phyloP scores from a whole-genome alignment of 495 filamentous ascomycete genomes.

The Baudoinia panamericana region DNA sequence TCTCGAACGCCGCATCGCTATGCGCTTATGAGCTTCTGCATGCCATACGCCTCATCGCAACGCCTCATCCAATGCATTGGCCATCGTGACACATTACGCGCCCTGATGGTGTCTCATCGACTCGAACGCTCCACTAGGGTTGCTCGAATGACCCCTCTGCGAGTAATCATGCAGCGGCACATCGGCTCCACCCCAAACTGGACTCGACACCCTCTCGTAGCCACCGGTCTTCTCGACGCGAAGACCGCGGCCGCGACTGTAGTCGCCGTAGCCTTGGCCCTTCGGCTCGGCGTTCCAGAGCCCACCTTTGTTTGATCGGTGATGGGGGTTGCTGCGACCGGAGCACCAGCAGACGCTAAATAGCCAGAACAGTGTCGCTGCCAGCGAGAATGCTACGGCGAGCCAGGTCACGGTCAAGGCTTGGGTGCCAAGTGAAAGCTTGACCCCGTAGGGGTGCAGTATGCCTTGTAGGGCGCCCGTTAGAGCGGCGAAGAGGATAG shows the following conservation, averaged over 20 bases:
- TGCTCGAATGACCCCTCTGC: constrained; percentile 18
- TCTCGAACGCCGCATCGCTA: too few relatives aligned
- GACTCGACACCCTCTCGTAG: constrained; percentile 33
- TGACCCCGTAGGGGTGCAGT: constrained; percentile 53
- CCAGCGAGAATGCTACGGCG: constrained; percentile 60
- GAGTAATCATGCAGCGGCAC: constrained; percentile 19
- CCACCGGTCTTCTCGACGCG: constrained; percentile 30
- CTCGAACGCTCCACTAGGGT: constrained; percentile 14
- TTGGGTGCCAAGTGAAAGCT: constrained; percentile 46
- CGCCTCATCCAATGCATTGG: too few relatives aligned
- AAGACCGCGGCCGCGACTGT: constrained; percentile 17
- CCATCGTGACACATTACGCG: too few relatives aligned
- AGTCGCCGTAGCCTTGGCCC: constrained; percentile 9
- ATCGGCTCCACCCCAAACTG: constrained; percentile 20
- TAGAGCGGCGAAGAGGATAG: constrained; percentile 37
- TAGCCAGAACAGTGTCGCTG: constrained; percentile 70
- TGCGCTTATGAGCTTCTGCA: too few relatives aligned
- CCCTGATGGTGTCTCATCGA: constrained; percentile 35
- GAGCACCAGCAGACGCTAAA: constrained; percentile 85
- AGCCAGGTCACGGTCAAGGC: constrained; percentile 67
- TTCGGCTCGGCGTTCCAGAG: constrained; percentile 16
- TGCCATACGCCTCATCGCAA: too few relatives aligned
- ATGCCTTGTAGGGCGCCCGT: constrained; percentile 47
- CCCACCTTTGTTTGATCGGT: constrained; percentile 17
- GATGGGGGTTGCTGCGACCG: constrained; percentile 31